A percentile compares a stretch with the other conserved stretches of the same genome.
Conservation (phyloP, 1,284 basidiomycete genomes). For the Sanghuangporus sanghuang region DNA sequence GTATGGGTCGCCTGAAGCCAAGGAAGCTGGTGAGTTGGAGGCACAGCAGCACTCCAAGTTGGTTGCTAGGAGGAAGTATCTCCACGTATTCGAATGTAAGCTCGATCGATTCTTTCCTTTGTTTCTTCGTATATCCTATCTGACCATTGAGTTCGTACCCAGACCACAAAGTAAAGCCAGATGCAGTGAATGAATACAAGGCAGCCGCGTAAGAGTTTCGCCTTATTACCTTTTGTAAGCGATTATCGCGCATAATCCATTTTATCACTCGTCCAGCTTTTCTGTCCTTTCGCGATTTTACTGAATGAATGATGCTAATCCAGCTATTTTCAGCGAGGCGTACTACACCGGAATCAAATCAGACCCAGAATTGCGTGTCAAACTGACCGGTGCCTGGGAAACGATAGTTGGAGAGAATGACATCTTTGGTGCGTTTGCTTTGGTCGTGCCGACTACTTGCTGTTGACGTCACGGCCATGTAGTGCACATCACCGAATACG, state of each 20-base stretch:
- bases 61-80: conserved; percentile 82
- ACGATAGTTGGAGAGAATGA: conserved; percentile 83
- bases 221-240: neutral
- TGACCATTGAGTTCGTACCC: neutral
- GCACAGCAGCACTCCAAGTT: conserved; percentile 76
- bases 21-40: conserved; percentile 73
- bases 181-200: conserved; percentile 77
- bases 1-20: conserved; percentile 81
- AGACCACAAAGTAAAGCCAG: conserved; percentile 84
- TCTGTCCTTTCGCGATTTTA: neutral
- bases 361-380: conserved; percentile 70
- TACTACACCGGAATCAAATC: conserved; percentile 79
- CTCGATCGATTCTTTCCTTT: conserved; percentile 13
- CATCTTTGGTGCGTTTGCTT: conserved; percentile 54
- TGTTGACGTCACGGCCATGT: conserved; percentile 1
- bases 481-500: conserved; percentile 84
- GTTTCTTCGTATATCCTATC: neutral
- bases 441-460: neutral
- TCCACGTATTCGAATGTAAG: conserved; percentile 85
- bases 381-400: conserved; percentile 91
- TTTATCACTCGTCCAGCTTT: neutral
- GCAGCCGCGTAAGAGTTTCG: conserved; percentile 67
- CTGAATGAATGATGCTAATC: neutral
- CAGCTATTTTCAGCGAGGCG: conserved; percentile 47
- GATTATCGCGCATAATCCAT: neutral